phyloP scores from a whole-genome alignment of 1,284 basidiomycete species.

The Earliella scabrosa region DNA sequence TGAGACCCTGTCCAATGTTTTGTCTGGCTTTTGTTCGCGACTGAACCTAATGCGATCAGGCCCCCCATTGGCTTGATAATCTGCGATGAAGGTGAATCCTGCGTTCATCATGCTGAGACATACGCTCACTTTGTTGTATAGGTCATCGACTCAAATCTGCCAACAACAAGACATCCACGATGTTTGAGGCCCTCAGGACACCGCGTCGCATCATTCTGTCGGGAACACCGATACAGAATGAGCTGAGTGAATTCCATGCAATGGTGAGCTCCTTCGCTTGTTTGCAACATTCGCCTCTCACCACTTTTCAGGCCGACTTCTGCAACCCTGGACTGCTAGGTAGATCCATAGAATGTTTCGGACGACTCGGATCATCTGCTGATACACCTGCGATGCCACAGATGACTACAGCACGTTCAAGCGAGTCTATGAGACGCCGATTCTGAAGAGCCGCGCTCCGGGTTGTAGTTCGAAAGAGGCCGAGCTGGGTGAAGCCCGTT shows the following conservation, averaged over 20 bases:
- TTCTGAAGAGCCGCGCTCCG: slow-evolving; percentile 85
- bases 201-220: slow-evolving; percentile 86
- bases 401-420: slow-evolving; percentile 79
- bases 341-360: slow-evolving; percentile 37
- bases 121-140: slow-evolving; percentile 29
- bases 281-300: not conserved
- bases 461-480: slow-evolving; percentile 74
- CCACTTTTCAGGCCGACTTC: slow-evolving; percentile 75
- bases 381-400: slow-evolving; percentile 34
- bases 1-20: slow-evolving; percentile 15
- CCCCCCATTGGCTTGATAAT: slow-evolving; percentile 93
- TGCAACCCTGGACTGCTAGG: slow-evolving; percentile 91
- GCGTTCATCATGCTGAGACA: not conserved
- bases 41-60: slow-evolving; percentile 37
- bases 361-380: too few relatives aligned
- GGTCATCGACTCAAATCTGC: slow-evolving; percentile 95
- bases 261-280: slow-evolving; percentile 67
- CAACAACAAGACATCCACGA: slow-evolving; percentile 88
- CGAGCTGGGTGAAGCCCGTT: slow-evolving; percentile 76
- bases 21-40: not conserved
- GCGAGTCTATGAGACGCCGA: slow-evolving; percentile 87
- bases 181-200: slow-evolving; percentile 84
- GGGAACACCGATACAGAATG: slow-evolving; percentile 98
- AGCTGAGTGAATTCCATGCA: slow-evolving; percentile 93
- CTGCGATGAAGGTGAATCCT: slow-evolving; percentile 85